Base-by-base conservation (phyloP, 495 filamentous ascomycete species). In the Letharia columbiana region DNA sequence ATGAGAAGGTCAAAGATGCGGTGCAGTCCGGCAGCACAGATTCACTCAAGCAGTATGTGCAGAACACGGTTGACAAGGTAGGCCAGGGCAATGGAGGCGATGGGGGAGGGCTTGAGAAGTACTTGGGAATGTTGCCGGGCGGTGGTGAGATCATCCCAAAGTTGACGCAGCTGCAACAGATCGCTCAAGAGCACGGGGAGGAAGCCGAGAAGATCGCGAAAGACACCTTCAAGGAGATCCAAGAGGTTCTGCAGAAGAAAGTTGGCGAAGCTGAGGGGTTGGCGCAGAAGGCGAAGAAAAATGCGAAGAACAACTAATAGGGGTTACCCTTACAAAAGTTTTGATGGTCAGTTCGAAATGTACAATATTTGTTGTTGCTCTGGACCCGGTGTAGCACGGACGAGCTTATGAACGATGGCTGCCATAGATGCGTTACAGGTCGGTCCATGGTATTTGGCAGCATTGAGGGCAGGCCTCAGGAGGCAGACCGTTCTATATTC, bases 201-300 rank as follows among this genome's bases (percentile, higher is more conserved):
- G 84, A 89, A 67, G 86, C 83, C 8, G 76, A 87, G 77, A 75
- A 81, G 68, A 75, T 89, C 11, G 68, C 84, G 20, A 83, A 85
- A 72, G 85, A 86, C 69, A 84, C 87, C 1, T 70, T 82, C 42
- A 71, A 80, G 37, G 87, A 83, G 69, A 66, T 83, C 11, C 72
- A 76, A 41, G 64, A 77, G 17, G 76, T 83, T 1, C 49, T 83
- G 68, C 71, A 79, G 71, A 82, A 77, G 78, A 68, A 73, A 66
- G 70, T 72, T 57, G 70, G 78, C 10, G 69, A 82, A 72, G 72
- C 78, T 15, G 67, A 78, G 68, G 71, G 79, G 52, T 50, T 82
- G 47, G 76, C 74, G 13, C 67, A 80, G 60, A 77, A 80, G 62
- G 73, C 67, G 15, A 72, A 73, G 60, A 57, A 74, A 35, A 67